Conservation (phyloP, 192 early-diverging fungal genomes). For the Rhizophagus prolifer region DNA sequence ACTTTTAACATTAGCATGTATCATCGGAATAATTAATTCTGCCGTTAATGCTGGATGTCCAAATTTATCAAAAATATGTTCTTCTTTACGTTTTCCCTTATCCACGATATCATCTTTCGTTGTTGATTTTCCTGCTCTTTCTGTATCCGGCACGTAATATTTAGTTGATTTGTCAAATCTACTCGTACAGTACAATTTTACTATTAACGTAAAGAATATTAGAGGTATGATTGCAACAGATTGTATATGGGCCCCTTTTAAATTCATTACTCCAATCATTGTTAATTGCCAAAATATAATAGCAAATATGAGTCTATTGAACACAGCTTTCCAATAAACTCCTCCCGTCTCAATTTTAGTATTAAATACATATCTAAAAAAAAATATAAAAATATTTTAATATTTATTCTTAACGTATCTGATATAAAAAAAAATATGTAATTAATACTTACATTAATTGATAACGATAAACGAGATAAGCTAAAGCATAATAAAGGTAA, state of each 20-base stretch:
- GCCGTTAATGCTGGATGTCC: constrained; percentile 65
- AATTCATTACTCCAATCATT: constrained; percentile 63
- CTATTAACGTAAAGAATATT: constrained; percentile 54
- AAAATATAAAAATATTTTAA: neutral
- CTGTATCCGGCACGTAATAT: constrained; percentile 47
- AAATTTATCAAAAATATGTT: constrained; percentile 45
- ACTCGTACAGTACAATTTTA: constrained; percentile 51
- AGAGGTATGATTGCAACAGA: constrained; percentile 56
- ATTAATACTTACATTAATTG: constrained; percentile 55
- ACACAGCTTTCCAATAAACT: constrained; percentile 64
- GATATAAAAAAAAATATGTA: too few relatives aligned
- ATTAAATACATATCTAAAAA: constrained; percentile 62
- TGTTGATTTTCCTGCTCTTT: neutral
- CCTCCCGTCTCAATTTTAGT: constrained; percentile 72
- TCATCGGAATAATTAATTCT: constrained; percentile 63
- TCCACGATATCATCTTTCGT: constrained; percentile 8
- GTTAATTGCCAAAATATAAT: constrained; percentile 67
- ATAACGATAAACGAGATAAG: constrained; percentile 75
- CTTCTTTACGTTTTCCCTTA: constrained; percentile 32
- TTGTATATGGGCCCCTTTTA: constrained; percentile 41
- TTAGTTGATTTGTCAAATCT: constrained; percentile 53
- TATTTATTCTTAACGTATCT: too few relatives aligned
- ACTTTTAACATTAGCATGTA: constrained; percentile 63
- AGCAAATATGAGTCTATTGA: constrained; percentile 69
- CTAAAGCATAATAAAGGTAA: constrained; percentile 59